phyloP scores from a whole-genome alignment of 495 filamentous ascomycete genomes.

The Evansstolkia leycettana region DNA sequence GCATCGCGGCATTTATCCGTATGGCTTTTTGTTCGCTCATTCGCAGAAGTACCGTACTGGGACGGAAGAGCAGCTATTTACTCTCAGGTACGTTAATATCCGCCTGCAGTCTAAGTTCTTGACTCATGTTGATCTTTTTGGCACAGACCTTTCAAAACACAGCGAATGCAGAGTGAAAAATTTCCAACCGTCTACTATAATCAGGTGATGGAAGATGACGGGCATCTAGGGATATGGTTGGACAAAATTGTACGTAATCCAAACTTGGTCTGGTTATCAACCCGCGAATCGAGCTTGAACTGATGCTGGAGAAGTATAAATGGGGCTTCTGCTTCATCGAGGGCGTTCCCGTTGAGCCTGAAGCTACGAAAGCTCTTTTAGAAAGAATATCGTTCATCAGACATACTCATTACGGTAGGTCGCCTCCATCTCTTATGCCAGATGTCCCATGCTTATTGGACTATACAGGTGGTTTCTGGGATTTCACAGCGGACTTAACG shows the following conservation, averaged over 20 bases:
- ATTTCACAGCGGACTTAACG: constrained; percentile 79
- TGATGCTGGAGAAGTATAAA: constrained; percentile 25
- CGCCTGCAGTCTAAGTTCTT: too few relatives aligned
- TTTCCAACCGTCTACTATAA: constrained; percentile 44
- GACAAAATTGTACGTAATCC: constrained; percentile 38
- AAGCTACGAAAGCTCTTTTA: constrained; percentile 56
- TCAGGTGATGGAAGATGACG: constrained; percentile 44
- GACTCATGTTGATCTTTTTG: too few relatives aligned
- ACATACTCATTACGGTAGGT: constrained; percentile 72
- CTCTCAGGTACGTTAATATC: constrained; percentile 4
- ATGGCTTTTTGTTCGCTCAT: constrained; percentile 27
- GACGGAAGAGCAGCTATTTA: constrained; percentile 12
- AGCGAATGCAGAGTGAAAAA: not conserved
- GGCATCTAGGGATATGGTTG: constrained; percentile 43
- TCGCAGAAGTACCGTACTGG: constrained; percentile 13
- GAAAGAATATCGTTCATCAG: constrained; percentile 74
- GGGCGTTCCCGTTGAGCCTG: constrained; percentile 50
- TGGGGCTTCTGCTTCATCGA: constrained; percentile 63
- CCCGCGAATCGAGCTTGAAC: not conserved
- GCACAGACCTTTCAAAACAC: not conserved
- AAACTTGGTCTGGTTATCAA: not conserved
- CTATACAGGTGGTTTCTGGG: constrained; percentile 67
- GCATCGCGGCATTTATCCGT: constrained; percentile 44
- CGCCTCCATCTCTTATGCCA: not conserved
- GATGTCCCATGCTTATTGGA: not conserved